Evolutionary conservation across 2,329 filamentous ascomycete genomes (phyloP), one percentile per base, ranked within the genome.

Genomic region (Colletotrichum navitas): DNA sequence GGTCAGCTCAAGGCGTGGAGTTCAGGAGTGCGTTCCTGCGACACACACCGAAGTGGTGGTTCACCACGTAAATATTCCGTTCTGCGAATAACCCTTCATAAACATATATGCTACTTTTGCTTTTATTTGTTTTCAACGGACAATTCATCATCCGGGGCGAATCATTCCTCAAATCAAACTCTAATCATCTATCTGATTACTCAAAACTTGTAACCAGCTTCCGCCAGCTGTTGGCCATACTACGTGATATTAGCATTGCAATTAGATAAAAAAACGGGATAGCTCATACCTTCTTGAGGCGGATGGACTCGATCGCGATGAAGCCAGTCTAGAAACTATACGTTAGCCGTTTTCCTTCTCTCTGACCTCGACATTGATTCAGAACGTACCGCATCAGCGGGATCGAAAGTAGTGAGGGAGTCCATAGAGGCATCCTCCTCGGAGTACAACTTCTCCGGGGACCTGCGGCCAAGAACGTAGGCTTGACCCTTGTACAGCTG

Each of bases 231-330:
- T 3, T 78, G 75, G 59, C 85, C 84, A 71, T 84, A 87, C 81
- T 88, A 8, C 51, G 1, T 2, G 2, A 39, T 45, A n/a, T 71
- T 12, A 71, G 65, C 10, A 26, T 29, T 12, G 3, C 6, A 49
- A 12, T 18, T 8, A 5, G 10, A 10, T 2, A 0, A 26, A 14
- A 1, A 5, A 3, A 5, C 2, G 14, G 12, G 0, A 12, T 36
- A 1, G 41, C 1, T 43, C 68, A n/a, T 71, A 64, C 68, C 76
- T 83, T 91, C 82, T 90, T 84, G 61, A 92, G 82, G 55, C 89
- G 85, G 74, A 92, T 92, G 74, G 89, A 89, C 78, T 95, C 86
- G 76, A 94, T 91, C 64, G 86, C 87, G 78, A 95, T 90, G 78
- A 91, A 91, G 34, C 86, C 86, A 16, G 78, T 60, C 51, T 70